A percentile compares a stretch with the other conserved stretches of the same genome.
Evolutionary conservation across 345 rosid species (phyloP).

Genomic region (Alliaria petiolata): DNA sequence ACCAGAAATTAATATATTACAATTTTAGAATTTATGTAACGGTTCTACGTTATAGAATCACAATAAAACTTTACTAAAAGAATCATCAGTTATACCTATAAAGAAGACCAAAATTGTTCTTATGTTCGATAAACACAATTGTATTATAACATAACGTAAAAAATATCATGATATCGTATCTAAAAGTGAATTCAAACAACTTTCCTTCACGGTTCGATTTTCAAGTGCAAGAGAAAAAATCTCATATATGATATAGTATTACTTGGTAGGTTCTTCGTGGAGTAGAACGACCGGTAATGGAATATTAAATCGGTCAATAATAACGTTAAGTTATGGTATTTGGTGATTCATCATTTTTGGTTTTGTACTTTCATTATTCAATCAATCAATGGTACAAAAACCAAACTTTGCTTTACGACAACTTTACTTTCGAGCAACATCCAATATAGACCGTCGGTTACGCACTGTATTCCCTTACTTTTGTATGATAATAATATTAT

Average conservation of each 20-base stretch:
- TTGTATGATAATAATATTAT: background rate
- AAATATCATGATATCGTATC: background rate
- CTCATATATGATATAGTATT: background rate
- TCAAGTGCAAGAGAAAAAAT: background rate
- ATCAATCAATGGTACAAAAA: background rate
- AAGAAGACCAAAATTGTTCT: background rate
- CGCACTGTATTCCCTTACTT: background rate
- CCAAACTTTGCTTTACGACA: conserved; percentile 7
- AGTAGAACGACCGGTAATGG: background rate
- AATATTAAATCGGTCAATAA: background rate
- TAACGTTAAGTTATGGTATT: background rate
- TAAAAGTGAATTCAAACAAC: background rate
- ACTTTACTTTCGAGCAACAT: background rate
- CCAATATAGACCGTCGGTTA: conserved; percentile 1
- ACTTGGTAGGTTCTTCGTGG: background rate
- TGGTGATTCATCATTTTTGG: background rate
- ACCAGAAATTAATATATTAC: no score
- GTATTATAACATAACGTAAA: background rate
- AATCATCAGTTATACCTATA: background rate
- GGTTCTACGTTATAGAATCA: background rate
- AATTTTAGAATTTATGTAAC: background rate
- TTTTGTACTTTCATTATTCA: background rate
- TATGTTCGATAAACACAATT: background rate
- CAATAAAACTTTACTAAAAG: background rate
- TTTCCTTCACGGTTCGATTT: background rate